phyloP scores from a whole-genome alignment of 495 filamentous ascomycete genomes.

The Podospora pseudocomata region DNA sequence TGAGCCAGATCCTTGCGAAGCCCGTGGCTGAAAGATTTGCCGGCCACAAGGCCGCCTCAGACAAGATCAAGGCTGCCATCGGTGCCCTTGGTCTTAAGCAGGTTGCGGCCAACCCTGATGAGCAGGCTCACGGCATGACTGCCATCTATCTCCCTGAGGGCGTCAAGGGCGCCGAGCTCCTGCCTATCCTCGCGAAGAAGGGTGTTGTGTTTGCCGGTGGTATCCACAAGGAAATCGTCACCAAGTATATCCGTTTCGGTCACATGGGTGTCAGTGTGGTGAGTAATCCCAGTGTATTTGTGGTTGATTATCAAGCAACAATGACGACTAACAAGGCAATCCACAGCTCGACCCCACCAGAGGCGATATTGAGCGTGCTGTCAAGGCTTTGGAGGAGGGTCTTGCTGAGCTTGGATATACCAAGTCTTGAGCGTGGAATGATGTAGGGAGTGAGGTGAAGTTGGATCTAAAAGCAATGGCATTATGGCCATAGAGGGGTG shows the following conservation, averaged over 20 bases:
- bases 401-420: slow-evolving; percentile 68
- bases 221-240: slow-evolving; percentile 73
- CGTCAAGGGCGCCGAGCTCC: slow-evolving; percentile 70
- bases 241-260: slow-evolving; percentile 62
- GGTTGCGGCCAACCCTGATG: slow-evolving; percentile 74
- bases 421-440: slow-evolving; percentile 24
- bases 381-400: slow-evolving; percentile 69
- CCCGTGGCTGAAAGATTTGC: slow-evolving; percentile 78
- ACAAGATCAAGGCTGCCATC: slow-evolving; percentile 77
- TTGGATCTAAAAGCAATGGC: neutral
- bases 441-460: neutral
- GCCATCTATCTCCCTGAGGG: slow-evolving; percentile 90
- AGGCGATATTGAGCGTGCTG: slow-evolving; percentile 74
- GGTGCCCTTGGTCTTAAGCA: slow-evolving; percentile 79
- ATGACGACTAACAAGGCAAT: slow-evolving; percentile 6
- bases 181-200: slow-evolving; percentile 82
- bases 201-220: slow-evolving; percentile 93
- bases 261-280: slow-evolving; percentile 96
- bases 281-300: slow-evolving; percentile 24
- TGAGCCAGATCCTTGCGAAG: slow-evolving; percentile 75
- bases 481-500: neutral
- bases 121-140: slow-evolving; percentile 96
- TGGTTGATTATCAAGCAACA: neutral
- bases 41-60: slow-evolving; percentile 67
- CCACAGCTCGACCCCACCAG: slow-evolving; percentile 55